phyloP scores from a whole-genome alignment of 2,329 filamentous ascomycete genomes.

The Botrytis galanthina region DNA sequence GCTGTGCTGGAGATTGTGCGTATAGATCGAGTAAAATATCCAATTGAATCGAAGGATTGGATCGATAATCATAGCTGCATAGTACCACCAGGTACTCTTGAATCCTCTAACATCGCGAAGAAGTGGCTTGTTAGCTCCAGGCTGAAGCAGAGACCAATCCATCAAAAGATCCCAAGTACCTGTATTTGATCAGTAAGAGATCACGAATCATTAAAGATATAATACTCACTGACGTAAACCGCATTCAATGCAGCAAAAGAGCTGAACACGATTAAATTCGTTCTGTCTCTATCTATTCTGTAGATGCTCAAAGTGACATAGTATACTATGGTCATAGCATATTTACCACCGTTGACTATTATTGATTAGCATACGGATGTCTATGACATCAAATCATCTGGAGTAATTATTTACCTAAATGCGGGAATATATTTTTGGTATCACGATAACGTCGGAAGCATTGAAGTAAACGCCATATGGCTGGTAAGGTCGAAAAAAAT shows the following conservation, averaged over 20 bases:
- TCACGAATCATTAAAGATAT: no score
- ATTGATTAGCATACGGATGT: neutral
- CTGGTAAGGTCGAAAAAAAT: conserved; percentile 79
- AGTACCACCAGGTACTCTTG: conserved; percentile 80
- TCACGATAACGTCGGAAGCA: conserved; percentile 88
- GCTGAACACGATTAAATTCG: conserved; percentile 70
- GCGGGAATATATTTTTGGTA: conserved; percentile 83
- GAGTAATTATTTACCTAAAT: conserved; percentile 49
- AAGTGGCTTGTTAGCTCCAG: conserved; percentile 62
- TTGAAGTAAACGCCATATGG: conserved; percentile 87
- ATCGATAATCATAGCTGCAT: conserved; percentile 77
- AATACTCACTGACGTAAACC: conserved; percentile 69
- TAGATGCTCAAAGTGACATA: conserved; percentile 80
- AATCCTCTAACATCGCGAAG: conserved; percentile 79
- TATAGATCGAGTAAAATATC: conserved; percentile 85
- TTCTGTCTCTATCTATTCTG: conserved; percentile 62
- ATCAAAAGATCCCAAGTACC: conserved; percentile 92
- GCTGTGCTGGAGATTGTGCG: conserved; percentile 76
- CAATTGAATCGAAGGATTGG: conserved; percentile 87
- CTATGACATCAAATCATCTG: no score
- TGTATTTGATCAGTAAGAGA: conserved; percentile 33
- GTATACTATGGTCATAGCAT: conserved; percentile 76
- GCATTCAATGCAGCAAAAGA: conserved; percentile 78
- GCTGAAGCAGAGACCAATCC: conserved; percentile 91
- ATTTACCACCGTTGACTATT: conserved; percentile 82